Base-by-base conservation (phyloP, 129 eudicot species). In the Helichrysum umbraculigerum region DNA sequence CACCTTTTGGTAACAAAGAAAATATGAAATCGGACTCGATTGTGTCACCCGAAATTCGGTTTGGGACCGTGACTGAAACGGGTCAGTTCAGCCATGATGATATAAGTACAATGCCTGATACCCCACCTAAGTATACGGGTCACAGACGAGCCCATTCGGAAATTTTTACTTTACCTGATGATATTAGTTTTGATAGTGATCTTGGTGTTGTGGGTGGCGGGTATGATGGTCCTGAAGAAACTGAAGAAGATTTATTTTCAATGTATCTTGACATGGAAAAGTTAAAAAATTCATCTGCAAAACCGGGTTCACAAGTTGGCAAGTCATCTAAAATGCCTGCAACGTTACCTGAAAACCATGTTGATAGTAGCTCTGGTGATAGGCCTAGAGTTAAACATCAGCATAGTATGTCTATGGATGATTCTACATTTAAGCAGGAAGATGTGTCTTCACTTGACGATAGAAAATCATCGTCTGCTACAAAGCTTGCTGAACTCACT, bases 211-310 rank as follows among this genome's bases (percentile, higher is more conserved):
- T 92, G 52, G 92, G 97, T 64, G 44, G 44, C 9, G 87, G 86
- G 57, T 77, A 77, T 32, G 89, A 92, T 76, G 98, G 93, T 22
- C 95, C 90, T 16, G 98, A 88, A 74, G 96, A 93, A 20, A 88
- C 95, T 6, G 96, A 93, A 78, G 98, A 93, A 21, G 98, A 93
- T 72, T 66, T 90, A 68, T 73, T 90, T 16, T 88, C 98, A 2
- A 86, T 90, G 95, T 93, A 88, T 71, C 90, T 90, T 90, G 96
- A 93, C 22, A 83, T 93, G 88, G 96, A 93, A 68, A 90, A 87
- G 81, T 87, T 88, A 42, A 88, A 88, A 58, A 78, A 91, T 14
- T 78, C 85, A 2, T 89, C 91, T 42, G 95, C 91, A 1, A 90
- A 56, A 56, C 3, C 9, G 21, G 98, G 86, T 21, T 88, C 89